Percentiles rank a stretch among this genome's conserved stretches.
These are phyloP conservation scores for Cenococcum geophilum DNA, from an alignment of 495 filamentous ascomycete genomes.

Conservation along the genomic window DNA sequence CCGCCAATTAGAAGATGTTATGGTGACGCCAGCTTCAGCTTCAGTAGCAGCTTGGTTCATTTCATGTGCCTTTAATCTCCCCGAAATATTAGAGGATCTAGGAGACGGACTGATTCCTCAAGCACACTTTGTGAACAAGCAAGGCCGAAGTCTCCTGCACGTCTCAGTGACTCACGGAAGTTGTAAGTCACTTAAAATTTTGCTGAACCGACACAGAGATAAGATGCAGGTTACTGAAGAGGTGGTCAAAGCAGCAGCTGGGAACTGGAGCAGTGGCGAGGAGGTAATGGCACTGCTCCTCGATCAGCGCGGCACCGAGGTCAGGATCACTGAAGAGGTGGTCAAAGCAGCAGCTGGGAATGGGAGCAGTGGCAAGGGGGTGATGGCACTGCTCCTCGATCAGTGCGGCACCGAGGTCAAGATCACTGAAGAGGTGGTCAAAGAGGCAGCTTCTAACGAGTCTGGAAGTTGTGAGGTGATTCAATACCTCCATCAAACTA, in stretches of 20 bases:
- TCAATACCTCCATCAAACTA: too few species aligned
- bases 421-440: not conserved
- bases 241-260: too few species aligned
- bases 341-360: not conserved
- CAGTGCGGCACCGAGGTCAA: too few species aligned
- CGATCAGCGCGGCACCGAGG: too few species aligned
- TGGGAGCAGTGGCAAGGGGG: not conserved
- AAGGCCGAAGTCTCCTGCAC: slow-evolving; percentile 2
- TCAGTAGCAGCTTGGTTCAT: not conserved
- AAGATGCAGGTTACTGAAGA: not conserved
- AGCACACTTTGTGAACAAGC: not conserved
- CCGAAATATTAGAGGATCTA: slow-evolving; percentile 1
- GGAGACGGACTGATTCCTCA: not conserved
- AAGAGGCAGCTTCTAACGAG: too few species aligned
- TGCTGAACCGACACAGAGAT: not conserved
- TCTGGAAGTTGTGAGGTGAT: too few species aligned
- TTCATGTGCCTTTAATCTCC: slow-evolving; percentile 3
- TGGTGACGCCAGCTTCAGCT: not conserved
- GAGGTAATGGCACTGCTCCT: too few species aligned
- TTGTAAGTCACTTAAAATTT: not conserved
- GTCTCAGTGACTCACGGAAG: slow-evolving; percentile 1
- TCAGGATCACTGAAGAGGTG: too few species aligned
- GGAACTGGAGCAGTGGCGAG: too few species aligned
- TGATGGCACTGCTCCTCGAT: not conserved
- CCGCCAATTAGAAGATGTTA: not conserved